phyloP scores from a whole-genome alignment of 176 grass and related monocot genomes.

The Alopecurus myosuroides region DNA sequence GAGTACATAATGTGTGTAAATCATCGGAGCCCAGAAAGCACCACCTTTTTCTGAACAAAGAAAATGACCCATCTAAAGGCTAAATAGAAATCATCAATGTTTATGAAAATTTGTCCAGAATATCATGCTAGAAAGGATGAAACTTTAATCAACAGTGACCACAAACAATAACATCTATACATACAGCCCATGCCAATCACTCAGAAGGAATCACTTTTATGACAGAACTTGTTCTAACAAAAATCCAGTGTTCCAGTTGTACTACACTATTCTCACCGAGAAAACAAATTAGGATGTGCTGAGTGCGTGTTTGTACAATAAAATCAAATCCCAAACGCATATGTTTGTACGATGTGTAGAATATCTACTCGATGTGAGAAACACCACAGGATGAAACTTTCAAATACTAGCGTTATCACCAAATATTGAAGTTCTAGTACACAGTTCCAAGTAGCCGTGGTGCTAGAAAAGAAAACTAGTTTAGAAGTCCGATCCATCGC shows the following conservation, averaged over 20 bases:
- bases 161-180: not conserved
- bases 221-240: not conserved
- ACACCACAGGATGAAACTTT: not conserved
- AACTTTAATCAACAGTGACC: not conserved
- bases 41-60: not conserved
- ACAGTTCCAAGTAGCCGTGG: not conserved
- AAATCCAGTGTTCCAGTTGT: not conserved
- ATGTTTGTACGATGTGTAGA: not conserved
- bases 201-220: not conserved
- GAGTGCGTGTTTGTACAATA: not conserved
- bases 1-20: not conserved
- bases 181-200: not conserved
- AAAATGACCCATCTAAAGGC: not conserved
- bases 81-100: not conserved
- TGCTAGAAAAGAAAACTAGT: not conserved
- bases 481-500: not conserved
- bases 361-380: not conserved
- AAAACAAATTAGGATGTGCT: not conserved
- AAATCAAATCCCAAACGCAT: not conserved
- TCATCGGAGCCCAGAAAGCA: not conserved
- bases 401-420: not conserved
- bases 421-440: not conserved
- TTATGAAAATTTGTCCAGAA: not conserved
- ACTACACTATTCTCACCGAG: not conserved
- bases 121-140: not conserved